Percentiles rank a stretch among this genome's conserved stretches.
Evolutionary conservation across 805 yeast genomes (phyloP).

Genomic region (Kazachstania taianensis): DNA sequence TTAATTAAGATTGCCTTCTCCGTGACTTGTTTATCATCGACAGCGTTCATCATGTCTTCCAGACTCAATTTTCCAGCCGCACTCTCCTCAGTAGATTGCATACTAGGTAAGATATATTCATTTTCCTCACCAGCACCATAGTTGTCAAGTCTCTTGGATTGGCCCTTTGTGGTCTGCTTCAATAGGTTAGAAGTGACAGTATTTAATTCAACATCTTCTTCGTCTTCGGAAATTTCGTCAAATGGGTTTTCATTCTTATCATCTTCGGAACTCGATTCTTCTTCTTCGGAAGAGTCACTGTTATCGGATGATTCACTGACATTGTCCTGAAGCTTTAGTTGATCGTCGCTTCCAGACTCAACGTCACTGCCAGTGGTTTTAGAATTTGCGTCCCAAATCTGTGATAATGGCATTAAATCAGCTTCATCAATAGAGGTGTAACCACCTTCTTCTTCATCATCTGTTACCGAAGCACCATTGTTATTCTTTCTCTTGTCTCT

Average conservation of each 20-base stretch:
- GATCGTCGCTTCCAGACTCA: slow-evolving; percentile 11
- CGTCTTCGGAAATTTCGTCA: slow-evolving; percentile 35
- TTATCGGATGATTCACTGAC: slow-evolving; percentile 8
- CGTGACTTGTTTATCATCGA: slow-evolving; percentile 39
- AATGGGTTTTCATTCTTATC: slow-evolving; percentile 27
- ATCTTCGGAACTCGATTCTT: slow-evolving; percentile 18
- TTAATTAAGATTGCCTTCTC: slow-evolving; percentile 42
- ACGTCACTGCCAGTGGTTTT: slow-evolving; percentile 17
- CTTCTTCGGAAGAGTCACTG: slow-evolving; percentile 9
- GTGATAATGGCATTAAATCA: slow-evolving; percentile 69
- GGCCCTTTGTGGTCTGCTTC: slow-evolving; percentile 26
- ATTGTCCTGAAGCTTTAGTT: slow-evolving; percentile 17
- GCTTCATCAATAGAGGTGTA: slow-evolving; percentile 69
- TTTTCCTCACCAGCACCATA: slow-evolving; percentile 52
- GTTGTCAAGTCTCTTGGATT: slow-evolving; percentile 40
- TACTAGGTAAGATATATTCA: slow-evolving; percentile 58
- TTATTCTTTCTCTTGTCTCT: slow-evolving; percentile 43
- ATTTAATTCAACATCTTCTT: slow-evolving; percentile 43
- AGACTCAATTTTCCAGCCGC: slow-evolving; percentile 42
- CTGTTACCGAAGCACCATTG: slow-evolving; percentile 17
- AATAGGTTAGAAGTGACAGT: slow-evolving; percentile 36
- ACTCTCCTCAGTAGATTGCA: slow-evolving; percentile 9
- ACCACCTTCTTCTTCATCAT: slow-evolving; percentile 41
- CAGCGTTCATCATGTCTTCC: slow-evolving; percentile 65
- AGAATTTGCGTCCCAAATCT: slow-evolving; percentile 80